Base-by-base conservation (phyloP, 768 basidiomycete genomes). In the Rossbeevera mucosa region DNA sequence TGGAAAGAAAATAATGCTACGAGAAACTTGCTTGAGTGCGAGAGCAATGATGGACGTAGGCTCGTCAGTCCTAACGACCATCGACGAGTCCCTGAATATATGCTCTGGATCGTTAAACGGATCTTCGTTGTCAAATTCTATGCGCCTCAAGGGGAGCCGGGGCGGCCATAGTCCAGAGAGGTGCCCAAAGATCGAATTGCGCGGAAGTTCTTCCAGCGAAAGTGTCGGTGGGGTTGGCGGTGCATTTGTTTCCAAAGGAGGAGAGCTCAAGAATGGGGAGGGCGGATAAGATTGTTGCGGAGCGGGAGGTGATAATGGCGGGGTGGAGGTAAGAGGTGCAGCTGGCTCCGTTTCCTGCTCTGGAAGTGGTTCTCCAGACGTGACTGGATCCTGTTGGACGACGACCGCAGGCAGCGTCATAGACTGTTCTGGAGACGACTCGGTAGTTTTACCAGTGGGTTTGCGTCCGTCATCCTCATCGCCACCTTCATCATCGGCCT, bases 11-110 rank as follows among this genome's bases (percentile, higher is more conserved):
- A 28, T 20, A 33, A 48, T 18, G 18, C 20, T n/a, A 26, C 13
- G 45, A 47, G 14, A 40, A 7, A 70, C 82, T 61, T 62, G 92
- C 91, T 88, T 91, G 45, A 99, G 72, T 5, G 93, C 91, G 51
- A 97, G 83, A 7, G 96, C 94, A 57, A 98, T 94, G 63, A 98
- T 96, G 16, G 95, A 97, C 0, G 94, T 96, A 2, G 95, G 96
- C 64, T 99, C 96, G 66, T 97, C 94, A 18, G 93, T 93, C 18
- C 95, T 81, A 18, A 99, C 88, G 47, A 97, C 85, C 82, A 98
- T 94, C 2, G 88, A 85, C 14, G 91, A 93, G 63, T 95, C 94
- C 31, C 91, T 80, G 72, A 96, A 97, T 44, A 98, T 86, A 64
- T 98, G 93, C 62, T 97, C 94, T 1, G 85, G 85, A 64, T 91